Percentiles rank a stretch among this genome's conserved stretches.
phyloP scores from a whole-genome alignment of 495 filamentous ascomycete genomes.

The Penicillium ucsense region DNA sequence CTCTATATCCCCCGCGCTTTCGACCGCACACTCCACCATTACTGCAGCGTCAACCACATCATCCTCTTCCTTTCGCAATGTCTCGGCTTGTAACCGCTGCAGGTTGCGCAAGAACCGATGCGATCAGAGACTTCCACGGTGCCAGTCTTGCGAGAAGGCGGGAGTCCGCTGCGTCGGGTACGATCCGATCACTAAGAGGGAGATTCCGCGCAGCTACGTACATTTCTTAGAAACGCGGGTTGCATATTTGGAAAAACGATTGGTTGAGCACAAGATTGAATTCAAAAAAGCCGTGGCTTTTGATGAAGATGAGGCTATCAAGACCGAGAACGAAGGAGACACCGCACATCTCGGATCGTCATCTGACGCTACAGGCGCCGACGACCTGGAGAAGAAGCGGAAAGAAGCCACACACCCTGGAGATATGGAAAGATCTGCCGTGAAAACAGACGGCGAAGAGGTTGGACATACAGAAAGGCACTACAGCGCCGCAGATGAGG shows the following conservation, averaged over 20 bases:
- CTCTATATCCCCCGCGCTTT: conserved; percentile 9
- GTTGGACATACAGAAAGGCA: conserved; percentile 12
- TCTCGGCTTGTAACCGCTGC: conserved; percentile 91
- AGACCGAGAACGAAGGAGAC: conserved; percentile 26
- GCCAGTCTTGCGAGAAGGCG: conserved; percentile 84
- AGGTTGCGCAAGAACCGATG: conserved; percentile 88
- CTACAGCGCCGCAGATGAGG: conserved; percentile 35
- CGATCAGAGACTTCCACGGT: conserved; percentile 83
- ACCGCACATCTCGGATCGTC: conserved; percentile 11
- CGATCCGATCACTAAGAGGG: conserved; percentile 89
- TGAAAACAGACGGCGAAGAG: conserved; percentile 26
- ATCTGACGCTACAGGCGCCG: conserved; percentile 5
- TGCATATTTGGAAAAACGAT: conserved; percentile 69
- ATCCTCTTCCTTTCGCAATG: conserved; percentile 73
- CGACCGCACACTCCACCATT: conserved; percentile 11
- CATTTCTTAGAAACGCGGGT: conserved; percentile 87
- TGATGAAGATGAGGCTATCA: conserved; percentile 47
- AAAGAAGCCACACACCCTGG: conserved; percentile 16
- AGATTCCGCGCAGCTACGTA: conserved; percentile 91
- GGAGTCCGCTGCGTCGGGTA: conserved; percentile 85
- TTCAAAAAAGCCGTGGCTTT: conserved; percentile 71
- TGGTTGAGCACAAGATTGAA: conserved; percentile 57
- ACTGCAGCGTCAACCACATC: conserved; percentile 17
- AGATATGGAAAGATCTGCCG: conserved; percentile 14
- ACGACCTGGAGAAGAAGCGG: conserved; percentile 13